Percentiles rank a stretch among this genome's conserved stretches.
Conservation (phyloP, 2,329 filamentous ascomycete species). For the Basipetospora sp. region DNA sequence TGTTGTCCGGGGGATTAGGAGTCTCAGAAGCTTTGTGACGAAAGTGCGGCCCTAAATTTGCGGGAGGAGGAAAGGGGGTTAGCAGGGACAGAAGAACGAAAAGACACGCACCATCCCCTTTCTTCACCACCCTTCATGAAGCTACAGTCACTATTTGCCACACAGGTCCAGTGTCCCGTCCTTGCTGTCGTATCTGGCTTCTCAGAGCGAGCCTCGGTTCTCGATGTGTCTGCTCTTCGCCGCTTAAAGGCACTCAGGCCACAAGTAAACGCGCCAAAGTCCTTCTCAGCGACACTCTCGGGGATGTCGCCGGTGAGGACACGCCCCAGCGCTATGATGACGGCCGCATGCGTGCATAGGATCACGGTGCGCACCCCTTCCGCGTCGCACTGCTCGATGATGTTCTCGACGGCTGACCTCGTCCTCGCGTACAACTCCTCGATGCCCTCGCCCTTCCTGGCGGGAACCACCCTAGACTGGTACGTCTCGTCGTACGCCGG, state of each 20-base stretch:
- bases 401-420: conserved; percentile 50
- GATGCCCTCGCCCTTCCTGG: conserved; percentile 60
- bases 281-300: conserved; percentile 52
- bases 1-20: no score
- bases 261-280: conserved; percentile 77
- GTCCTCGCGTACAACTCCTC: conserved; percentile 66
- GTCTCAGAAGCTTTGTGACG: no score
- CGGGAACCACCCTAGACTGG: conserved; percentile 50
- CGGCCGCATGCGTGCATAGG: conserved; percentile 79
- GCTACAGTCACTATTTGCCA: conserved; percentile 68
- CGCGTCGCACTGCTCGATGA: conserved; percentile 61
- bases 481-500: conserved; percentile 45
- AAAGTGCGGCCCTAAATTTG: no score
- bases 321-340: conserved; percentile 73
- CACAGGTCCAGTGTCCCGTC: conserved; percentile 66
- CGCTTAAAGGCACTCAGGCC: conserved; percentile 41
- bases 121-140: conserved; percentile 71
- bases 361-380: conserved; percentile 56
- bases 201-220: background rate
- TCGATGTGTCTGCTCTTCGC: background rate
- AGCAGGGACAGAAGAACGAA: background rate
- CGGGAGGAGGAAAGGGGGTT: background rate
- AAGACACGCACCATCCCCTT: conserved; percentile 56
- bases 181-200: background rate
- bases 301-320: conserved; percentile 69